A percentile compares a stretch with the other conserved stretches of the same genome.
Evolutionary conservation across 2,329 filamentous ascomycete genomes (phyloP).

Genomic region (Aspergillus japonicus): DNA sequence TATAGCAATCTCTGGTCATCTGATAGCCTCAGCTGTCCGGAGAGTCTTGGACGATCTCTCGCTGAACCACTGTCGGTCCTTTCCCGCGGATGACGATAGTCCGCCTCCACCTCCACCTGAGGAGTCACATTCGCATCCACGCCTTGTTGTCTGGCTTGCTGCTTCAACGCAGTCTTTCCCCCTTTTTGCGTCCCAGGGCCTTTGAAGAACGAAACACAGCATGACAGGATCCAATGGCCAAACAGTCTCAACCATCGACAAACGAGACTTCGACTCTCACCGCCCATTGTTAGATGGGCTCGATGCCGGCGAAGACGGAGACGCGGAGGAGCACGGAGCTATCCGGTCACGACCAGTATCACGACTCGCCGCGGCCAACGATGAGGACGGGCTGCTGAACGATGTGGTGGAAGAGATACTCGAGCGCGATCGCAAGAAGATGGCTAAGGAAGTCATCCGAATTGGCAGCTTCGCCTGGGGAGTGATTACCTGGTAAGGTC

Average conservation of each 20-base stretch:
- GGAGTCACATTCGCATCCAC: background rate
- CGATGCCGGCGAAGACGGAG: slow-evolving; percentile 17
- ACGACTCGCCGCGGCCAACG: slow-evolving; percentile 18
- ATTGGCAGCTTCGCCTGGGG: slow-evolving; percentile 61
- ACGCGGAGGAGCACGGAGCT: slow-evolving; percentile 27
- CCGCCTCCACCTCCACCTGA: background rate
- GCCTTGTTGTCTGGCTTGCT: background rate
- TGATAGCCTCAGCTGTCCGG: background rate
- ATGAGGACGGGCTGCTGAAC: slow-evolving; percentile 53
- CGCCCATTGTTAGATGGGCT: slow-evolving; percentile 31
- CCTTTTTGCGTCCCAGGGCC: background rate
- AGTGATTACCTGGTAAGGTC: slow-evolving; percentile 55
- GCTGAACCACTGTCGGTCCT: background rate
- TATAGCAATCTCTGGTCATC: background rate
- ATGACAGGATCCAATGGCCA: slow-evolving; percentile 29
- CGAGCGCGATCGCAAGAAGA: slow-evolving; percentile 54
- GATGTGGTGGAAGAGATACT: slow-evolving; percentile 62
- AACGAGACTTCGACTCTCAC: slow-evolving; percentile 49
- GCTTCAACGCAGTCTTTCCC: background rate
- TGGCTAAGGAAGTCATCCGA: slow-evolving; percentile 54
- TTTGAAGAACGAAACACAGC: background rate
- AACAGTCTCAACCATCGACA: slow-evolving; percentile 36
- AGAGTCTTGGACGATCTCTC: background rate
- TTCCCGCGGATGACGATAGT: background rate
- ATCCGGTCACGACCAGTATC: slow-evolving; percentile 22